These are phyloP conservation scores for Holtermannia corniformis DNA, from an alignment of 768 basidiomycete genomes.

Conservation along the genomic window DNA sequence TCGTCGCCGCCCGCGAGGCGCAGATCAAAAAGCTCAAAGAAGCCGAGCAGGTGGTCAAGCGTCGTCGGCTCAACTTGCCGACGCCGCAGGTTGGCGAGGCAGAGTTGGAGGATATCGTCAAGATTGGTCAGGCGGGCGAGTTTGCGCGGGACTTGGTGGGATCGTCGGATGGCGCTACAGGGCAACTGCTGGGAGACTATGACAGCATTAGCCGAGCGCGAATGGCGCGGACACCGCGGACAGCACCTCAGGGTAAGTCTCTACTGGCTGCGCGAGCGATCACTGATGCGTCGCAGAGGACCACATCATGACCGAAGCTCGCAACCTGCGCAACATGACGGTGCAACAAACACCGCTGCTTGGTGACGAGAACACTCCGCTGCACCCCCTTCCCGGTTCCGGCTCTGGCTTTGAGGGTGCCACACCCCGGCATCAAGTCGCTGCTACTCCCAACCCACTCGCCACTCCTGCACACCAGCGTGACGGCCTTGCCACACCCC, in stretches of 20 bases:
- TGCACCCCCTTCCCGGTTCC: conserved; percentile 62
- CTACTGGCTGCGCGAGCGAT: not conserved
- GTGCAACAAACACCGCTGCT: conserved; percentile 85
- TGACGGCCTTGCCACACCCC: conserved; percentile 50
- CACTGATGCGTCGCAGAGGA: conserved; percentile 56
- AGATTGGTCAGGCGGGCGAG: conserved; percentile 89
- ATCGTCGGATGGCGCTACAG: conserved; percentile 53
- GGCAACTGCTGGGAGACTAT: conserved; percentile 84
- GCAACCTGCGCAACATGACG: conserved; percentile 90
- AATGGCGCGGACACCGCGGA: conserved; percentile 90
- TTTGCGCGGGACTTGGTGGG: conserved; percentile 65
- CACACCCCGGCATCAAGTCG: conserved; percentile 80
- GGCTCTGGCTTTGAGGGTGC: conserved; percentile 92
- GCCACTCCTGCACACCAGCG: conserved; percentile 65
- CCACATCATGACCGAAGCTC: conserved; percentile 84
- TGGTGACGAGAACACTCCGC: conserved; percentile 93
- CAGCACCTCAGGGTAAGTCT: conserved; percentile 78
- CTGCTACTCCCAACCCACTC: conserved; percentile 93
- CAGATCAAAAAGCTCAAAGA: conserved; percentile 98
- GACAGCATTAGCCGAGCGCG: conserved; percentile 76
- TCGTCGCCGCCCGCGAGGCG: conserved; percentile 90
- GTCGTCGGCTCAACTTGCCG: conserved; percentile 75
- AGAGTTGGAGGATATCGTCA: conserved; percentile 95
- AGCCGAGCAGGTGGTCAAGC: conserved; percentile 83
- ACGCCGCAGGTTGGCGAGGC: conserved; percentile 84